Base-by-base conservation (phyloP, 2,329 filamentous ascomycete species). In the Fusarium guadeloupense region DNA sequence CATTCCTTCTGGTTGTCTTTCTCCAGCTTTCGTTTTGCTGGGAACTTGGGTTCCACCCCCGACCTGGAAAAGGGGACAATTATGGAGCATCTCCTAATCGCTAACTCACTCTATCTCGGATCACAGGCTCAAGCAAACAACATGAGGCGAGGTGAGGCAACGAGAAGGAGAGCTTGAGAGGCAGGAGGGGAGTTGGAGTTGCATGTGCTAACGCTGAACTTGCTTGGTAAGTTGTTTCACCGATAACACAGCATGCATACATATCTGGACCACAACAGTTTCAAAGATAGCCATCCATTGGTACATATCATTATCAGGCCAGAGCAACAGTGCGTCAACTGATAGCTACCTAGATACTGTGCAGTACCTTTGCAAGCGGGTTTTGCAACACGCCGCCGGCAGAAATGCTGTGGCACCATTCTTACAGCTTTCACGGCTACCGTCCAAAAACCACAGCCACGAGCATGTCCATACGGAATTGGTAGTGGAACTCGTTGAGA, bases 401-500 rank as follows among this genome's bases (percentile, higher is more conserved):
- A 54, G 45, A 49, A 47, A 47, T 45, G 47, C 37, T 45, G 55
- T 63, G 59, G 48, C 44, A 47, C 59, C 54, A 62, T 63, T 45
- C 21, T 45, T 50, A 53, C 46, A 59, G 41, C 46, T 51, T 42
- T 40, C 25, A 40, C 48, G 21, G 41, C 35, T 31, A 16, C 25
- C 25, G 41, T 39, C 41, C 34, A 34, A 46, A 39, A 17, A 30
- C 35, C 30, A 28, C 57, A 45, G 48, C 47, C 37, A 39, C 25
- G 20, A 41, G 41, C 25, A 33, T 41, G 43, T 40, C 19, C n/a
- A 41, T 38, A 35, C n/a, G 42, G 43, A 51, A 34, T 21, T 54
- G 30, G 35, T 40, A 23, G 53, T 55, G 62, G 66, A 68, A 68
- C 64, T 68, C 46, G 67, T 69, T 69, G 67, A 68, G 62, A 46